Evolutionary conservation across 139 green algal species (phyloP), one percentile per base, ranked within the genome.

Genomic region (Chlorella ohadii): DNA sequence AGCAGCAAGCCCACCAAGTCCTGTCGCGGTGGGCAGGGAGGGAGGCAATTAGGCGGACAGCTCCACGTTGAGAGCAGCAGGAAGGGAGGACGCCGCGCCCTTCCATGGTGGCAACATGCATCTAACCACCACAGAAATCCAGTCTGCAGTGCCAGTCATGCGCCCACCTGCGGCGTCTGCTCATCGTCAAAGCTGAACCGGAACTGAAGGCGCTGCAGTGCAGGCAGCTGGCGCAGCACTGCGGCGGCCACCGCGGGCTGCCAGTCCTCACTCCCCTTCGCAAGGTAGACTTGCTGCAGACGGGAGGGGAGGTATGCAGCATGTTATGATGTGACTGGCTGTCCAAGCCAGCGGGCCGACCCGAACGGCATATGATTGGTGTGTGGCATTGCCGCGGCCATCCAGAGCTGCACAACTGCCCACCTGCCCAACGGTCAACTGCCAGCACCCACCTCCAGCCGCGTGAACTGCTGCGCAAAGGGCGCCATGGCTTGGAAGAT

Each of bases 151-250:
- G 22, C 61, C 23, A 16, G 61, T 7, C 23, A 67, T 31, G 22
- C 51, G 63, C 27, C 5, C 27, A 22, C 63, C 31, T 68, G 63
- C 28, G 27, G 27, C 2, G 39, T 22, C 70, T 59, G 39, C 41
- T 77, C 70, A 9, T 59, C 70, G 44, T 77, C 39, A 38, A 77
- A 77, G 70, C 70, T 77, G 25, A 77, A 77, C 15, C 41, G 27
- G 39, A 77, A 38, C 25, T 77, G 70, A 4, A 77, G 70, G 12
- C 27, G 70, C 39, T 38, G 39, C 27, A 77, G 70, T 25, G 70
- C 39, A 12, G 70, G 73, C 47, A 79, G 47, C 31, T 64, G 31
- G 47, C 22, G 73, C 73, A 79, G 47, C 13, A 65, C 47, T 47
- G 39, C 13, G 70, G 70, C 70, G 2, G 70, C 70, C 27, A 59